These are phyloP conservation scores for Botrytis sinoallii DNA, from an alignment of 2,329 filamentous ascomycete genomes.

Conservation along the genomic window DNA sequence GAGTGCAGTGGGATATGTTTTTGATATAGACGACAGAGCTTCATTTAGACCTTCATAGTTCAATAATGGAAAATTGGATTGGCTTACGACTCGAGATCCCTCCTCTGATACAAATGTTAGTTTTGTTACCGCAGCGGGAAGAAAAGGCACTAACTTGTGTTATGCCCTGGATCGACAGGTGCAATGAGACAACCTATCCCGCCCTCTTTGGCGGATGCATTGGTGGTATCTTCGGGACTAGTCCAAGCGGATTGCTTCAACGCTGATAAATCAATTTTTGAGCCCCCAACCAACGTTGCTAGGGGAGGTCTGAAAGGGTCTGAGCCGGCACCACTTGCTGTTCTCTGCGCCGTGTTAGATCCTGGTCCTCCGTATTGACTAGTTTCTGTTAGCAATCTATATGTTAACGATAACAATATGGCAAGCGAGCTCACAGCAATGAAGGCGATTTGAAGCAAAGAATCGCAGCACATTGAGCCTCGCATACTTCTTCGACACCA, in stretches of 20 bases:
- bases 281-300: background rate
- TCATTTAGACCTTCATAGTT: background rate
- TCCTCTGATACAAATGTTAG: background rate
- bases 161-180: slow-evolving; percentile 8
- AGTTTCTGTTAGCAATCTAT: background rate
- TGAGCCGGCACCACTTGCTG: background rate
- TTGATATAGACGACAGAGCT: too few species aligned
- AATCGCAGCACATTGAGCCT: slow-evolving; percentile 17
- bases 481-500: slow-evolving; percentile 13
- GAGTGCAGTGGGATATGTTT: background rate
- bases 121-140: background rate
- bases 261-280: background rate
- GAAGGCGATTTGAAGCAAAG: slow-evolving; percentile 12
- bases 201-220: slow-evolving; percentile 6
- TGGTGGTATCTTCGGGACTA: slow-evolving; percentile 16
- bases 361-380: slow-evolving; percentile 5
- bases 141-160: background rate
- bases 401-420: too few species aligned
- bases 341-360: background rate
- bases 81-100: background rate
- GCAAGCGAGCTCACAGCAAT: background rate
- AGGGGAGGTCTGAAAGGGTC: background rate
- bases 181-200: slow-evolving; percentile 12
- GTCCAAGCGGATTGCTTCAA: background rate
- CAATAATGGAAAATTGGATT: background rate